Evolutionary conservation across 2,329 filamentous ascomycete genomes (phyloP).

Genomic region (Epichloe hybrida): DNA sequence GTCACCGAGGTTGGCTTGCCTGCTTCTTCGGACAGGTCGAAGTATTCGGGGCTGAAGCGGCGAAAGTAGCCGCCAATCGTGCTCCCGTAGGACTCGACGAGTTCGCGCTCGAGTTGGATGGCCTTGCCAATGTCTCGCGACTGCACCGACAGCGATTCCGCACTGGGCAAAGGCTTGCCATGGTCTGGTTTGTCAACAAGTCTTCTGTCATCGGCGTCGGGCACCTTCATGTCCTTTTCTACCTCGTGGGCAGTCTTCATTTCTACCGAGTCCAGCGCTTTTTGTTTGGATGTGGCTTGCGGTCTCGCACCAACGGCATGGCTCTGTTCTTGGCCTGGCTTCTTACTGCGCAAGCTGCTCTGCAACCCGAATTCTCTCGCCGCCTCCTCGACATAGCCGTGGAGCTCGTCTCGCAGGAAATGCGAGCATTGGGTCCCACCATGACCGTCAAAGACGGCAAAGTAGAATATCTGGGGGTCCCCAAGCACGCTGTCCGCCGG

Average conservation of each 20-base stretch:
- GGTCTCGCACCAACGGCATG: slow-evolving; percentile 6
- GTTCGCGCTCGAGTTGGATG: slow-evolving; percentile 51
- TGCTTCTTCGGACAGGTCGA: slow-evolving; percentile 30
- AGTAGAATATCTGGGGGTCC: slow-evolving; percentile 91
- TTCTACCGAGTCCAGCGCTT: slow-evolving; percentile 24
- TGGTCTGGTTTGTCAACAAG: slow-evolving; percentile 24
- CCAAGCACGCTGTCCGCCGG: slow-evolving; percentile 66
- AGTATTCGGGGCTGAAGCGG: slow-evolving; percentile 73
- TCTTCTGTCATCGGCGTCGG: slow-evolving; percentile 16
- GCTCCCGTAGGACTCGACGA: slow-evolving; percentile 67
- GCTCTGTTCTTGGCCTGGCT: slow-evolving; percentile 12
- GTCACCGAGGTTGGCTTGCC: slow-evolving; percentile 32
- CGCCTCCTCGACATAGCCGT: slow-evolving; percentile 77
- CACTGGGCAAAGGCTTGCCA: slow-evolving; percentile 23
- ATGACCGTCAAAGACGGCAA: slow-evolving; percentile 92
- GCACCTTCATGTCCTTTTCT: slow-evolving; percentile 22
- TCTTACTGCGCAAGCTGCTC: slow-evolving; percentile 52
- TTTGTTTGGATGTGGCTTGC: slow-evolving; percentile 11
- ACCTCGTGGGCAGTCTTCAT: slow-evolving; percentile 37
- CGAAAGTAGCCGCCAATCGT: slow-evolving; percentile 90
- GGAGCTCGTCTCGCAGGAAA: slow-evolving; percentile 72
- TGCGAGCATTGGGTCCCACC: slow-evolving; percentile 80
- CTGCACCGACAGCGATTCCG: slow-evolving; percentile 33
- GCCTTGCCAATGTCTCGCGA: slow-evolving; percentile 46
- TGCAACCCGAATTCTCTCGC: slow-evolving; percentile 62